Base-by-base conservation (phyloP, 352 stramenopile species). In the Blastocystis sp. region DNA sequence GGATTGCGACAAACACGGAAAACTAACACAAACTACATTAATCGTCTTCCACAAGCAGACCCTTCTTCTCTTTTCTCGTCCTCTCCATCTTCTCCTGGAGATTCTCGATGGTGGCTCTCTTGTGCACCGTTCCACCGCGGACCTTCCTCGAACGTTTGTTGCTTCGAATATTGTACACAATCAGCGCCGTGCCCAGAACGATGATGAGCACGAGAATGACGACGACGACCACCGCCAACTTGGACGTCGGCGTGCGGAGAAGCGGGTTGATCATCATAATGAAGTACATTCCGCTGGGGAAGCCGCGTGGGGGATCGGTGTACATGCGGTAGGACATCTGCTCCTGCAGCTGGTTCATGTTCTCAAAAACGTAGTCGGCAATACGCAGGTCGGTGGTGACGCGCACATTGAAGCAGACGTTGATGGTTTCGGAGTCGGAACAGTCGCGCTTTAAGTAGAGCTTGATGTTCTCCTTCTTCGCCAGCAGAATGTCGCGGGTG, bases 401-500 rank as follows among this genome's bases (percentile, higher is more conserved):
- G 31, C 62, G 62, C 26, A 67, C 62, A 19, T 67, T 67, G 62
- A 67, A 67, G 31, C 62, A 67, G 26, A 67, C 62, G 31, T 67
- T 67, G 10, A 37, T 19, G 9, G 62, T 67, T 21, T 67, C 62
- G 0, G 62, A 67, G 26, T 67, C 62, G 26, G 62, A 67, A 21
- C 63, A 74, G 37, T 74, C 63, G 31, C 63, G 63, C 63, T 9
- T n/a, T 4, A 74, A 1, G 63, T 45, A 74, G 24, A 74, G 31
- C 31, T 74, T n/a, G 16, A 74, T 35, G 13, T n/a, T 37, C 63
- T n/a, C 63, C 63, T 74, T 74, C 63, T 74, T 74, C n/a, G 26
- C 26, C 31, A 74, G 16, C 63, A 74, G 63, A 0, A 67, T 37
- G 45, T 55, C 45, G 45, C 45, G 45, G 6, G 45, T 55, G 26